Evolutionary conservation across 2,329 filamentous ascomycete species (phyloP).

Genomic region (Mycosphaerelloides madeirae): DNA sequence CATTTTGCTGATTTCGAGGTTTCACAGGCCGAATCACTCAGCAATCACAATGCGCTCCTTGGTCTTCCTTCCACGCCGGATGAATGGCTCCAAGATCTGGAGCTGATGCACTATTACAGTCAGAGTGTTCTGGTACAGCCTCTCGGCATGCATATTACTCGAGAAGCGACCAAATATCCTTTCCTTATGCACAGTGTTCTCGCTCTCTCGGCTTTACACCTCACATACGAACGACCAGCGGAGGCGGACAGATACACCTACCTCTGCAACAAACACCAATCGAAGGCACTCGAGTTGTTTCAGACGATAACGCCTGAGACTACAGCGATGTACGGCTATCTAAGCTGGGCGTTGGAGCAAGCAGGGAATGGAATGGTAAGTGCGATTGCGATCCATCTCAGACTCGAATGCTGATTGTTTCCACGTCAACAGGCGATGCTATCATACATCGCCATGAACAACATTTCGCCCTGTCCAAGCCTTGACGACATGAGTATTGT

Average conservation of each 20-base stretch:
- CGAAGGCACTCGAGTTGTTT: constrained; percentile 20
- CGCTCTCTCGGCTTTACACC: constrained; percentile 22
- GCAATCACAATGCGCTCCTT: constrained; percentile 1
- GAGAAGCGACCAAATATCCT: constrained; percentile 18
- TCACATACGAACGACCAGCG: constrained; percentile 14
- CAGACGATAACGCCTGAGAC: constrained; percentile 10
- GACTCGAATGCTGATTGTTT: too few relatives aligned
- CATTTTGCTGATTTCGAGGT: background rate
- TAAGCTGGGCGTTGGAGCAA: constrained; percentile 8
- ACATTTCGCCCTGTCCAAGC: too few relatives aligned
- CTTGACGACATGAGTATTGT: too few relatives aligned
- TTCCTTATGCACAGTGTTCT: constrained; percentile 28
- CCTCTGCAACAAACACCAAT: constrained; percentile 24
- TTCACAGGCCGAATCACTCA: background rate
- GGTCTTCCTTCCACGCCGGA: constrained; percentile 1
- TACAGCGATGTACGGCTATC: constrained; percentile 6
- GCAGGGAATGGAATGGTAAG: constrained; percentile 4
- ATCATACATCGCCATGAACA: too few relatives aligned
- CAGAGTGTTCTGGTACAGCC: constrained; percentile 5
- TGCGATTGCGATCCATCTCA: too few relatives aligned
- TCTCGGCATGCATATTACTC: constrained; percentile 13
- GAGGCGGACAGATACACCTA: constrained; percentile 17
- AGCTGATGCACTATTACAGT: constrained; percentile 27
- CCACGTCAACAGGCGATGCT: too few relatives aligned
- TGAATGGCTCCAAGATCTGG: constrained; percentile 27